phyloP scores from a whole-genome alignment of 2,329 filamentous ascomycete species.

The Beauveria varroae region DNA sequence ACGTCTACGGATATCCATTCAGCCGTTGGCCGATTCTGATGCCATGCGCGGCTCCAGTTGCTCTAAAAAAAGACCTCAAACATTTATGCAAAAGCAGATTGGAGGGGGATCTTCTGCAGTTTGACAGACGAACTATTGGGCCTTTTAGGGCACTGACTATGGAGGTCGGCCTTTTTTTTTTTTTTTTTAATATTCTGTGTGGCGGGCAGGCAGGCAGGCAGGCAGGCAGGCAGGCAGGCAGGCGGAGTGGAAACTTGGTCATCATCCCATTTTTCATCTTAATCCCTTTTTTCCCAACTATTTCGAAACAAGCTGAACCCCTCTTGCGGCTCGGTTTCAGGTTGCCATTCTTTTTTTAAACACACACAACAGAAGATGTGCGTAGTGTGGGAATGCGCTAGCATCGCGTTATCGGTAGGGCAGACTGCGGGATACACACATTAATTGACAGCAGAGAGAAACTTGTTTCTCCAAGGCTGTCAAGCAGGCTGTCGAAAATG shows the following conservation, averaged over 20 bases:
- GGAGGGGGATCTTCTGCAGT: background rate
- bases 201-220: too few species aligned
- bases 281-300: background rate
- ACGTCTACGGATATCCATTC: too few species aligned
- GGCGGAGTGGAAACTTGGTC: too few species aligned
- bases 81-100: background rate
- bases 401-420: background rate
- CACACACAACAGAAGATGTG: background rate
- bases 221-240: too few species aligned
- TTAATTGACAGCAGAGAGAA: too few species aligned
- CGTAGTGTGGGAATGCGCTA: background rate
- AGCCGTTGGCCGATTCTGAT: background rate
- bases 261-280: background rate
- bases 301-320: background rate
- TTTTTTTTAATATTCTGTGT: too few species aligned
- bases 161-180: too few species aligned
- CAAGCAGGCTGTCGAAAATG: background rate
- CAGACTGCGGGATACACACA: background rate
- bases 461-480: too few species aligned
- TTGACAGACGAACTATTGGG: slow-evolving; percentile 3
- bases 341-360: slow-evolving; percentile 6
- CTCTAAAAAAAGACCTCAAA: slow-evolving; percentile 2
- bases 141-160: background rate
- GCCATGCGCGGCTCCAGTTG: background rate
- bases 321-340: background rate